phyloP scores from a whole-genome alignment of 129 eudicot genomes.

The Erigeron canadensis region DNA sequence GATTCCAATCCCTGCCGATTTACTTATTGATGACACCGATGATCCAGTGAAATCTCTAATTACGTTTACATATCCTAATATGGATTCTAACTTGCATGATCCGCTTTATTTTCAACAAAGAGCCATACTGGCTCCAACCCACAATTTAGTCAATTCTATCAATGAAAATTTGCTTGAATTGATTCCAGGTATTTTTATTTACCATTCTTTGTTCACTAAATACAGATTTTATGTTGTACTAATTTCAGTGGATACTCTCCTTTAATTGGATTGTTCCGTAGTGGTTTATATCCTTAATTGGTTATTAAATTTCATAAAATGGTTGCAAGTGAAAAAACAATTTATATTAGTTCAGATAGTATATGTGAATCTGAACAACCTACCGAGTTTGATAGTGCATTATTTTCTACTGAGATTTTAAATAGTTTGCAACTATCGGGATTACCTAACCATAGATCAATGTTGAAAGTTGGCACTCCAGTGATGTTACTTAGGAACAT shows the following conservation, averaged over 20 bases:
- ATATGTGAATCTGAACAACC: not conserved
- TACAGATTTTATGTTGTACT: too few relatives aligned
- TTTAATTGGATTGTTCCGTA: too few relatives aligned
- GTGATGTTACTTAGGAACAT: not conserved
- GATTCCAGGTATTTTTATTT: not conserved
- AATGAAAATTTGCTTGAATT: slow-evolving; percentile 13
- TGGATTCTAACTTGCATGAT: not conserved
- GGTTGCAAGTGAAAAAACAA: too few relatives aligned
- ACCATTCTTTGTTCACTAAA: too few relatives aligned
- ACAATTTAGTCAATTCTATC: slow-evolving; percentile 11
- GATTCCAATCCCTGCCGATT: not conserved
- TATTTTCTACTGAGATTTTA: not conserved
- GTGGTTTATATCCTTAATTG: too few relatives aligned
- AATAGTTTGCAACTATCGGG: not conserved
- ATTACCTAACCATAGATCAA: not conserved
- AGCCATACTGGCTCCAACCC: slow-evolving; percentile 26
- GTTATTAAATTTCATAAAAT: too few relatives aligned
- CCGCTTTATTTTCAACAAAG: slow-evolving; percentile 15
- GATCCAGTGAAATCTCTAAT: slow-evolving; percentile 10
- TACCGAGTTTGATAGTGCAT: not conserved
- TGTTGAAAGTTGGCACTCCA: not conserved
- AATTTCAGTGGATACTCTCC: too few relatives aligned
- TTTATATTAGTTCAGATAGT: not conserved
- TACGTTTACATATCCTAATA: not conserved
- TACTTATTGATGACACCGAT: not conserved